Base-by-base conservation (phyloP, 2,329 filamentous ascomycete genomes). In the Cladosporium sp. region DNA sequence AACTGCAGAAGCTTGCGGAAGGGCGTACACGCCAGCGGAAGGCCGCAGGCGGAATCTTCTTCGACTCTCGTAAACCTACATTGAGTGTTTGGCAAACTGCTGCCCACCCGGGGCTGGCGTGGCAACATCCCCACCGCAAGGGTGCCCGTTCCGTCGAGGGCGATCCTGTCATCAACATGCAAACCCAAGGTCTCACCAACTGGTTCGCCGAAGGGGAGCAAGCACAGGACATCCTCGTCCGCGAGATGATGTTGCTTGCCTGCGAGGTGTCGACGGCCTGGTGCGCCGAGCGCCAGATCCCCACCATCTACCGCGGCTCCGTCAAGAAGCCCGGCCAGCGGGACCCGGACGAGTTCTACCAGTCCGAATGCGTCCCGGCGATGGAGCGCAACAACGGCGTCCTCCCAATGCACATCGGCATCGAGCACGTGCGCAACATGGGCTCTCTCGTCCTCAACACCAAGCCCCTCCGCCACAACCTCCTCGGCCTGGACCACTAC, bases 241-340 rank as follows among this genome's bases (percentile, higher is more conserved):
- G 68, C 69, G 71, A 78, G 46, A 59, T 73, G 34, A 85, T 85
- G 82, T 66, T 82, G 54, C 64, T 84, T 18, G 80, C 77, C 13
- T 73, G 74, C 51, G 72, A 76, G 45, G 66, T 75, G n/a, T 75
- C 73, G 7, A 78, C 72, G 11, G 59, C 64, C 10, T 82, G 77
- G 77, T 78, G 76, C 58, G 64, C 66, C n/a, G 73, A 77, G 40
- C 70, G 78, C 14, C 65, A 70, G 7, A 74, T 82, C 28, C 78
- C 79, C 0, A 69, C 72, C 43, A 70, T 78, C 46, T 81, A 74
- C 59, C 66, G 73, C 56, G 76, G 76, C 59, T 68, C 62, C 1
- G 34, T 63, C 1, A n/a, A 50, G 2, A 52, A 42, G 8, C 58
- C 56, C 6, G 54, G 69, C 52, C 60, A 70, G 43, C 67, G 68